Evolutionary conservation across 768 basidiomycete species (phyloP), one percentile per base, ranked within the genome.

Genomic region (Gyrodon lividus): DNA sequence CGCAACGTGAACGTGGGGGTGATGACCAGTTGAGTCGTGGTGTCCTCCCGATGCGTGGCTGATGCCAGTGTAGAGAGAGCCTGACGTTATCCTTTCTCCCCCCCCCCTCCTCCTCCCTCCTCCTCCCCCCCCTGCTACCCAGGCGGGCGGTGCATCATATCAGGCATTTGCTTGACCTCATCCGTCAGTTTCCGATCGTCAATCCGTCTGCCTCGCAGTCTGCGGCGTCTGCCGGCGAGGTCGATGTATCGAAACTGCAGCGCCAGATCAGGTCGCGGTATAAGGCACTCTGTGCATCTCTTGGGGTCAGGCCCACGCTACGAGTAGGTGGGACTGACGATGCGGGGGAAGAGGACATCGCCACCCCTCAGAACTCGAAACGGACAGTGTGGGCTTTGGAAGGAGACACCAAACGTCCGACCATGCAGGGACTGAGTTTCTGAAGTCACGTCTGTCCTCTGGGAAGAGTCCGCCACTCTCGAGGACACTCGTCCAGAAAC

Each of bases 241-340:
- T 86, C 14, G 93, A 97, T 67, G 80, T 96, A 40, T 70, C 84
- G 8, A 82, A 81, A 49, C 79, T 94, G 23, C 83, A 96, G 56
- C 80, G 85, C 23, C 84, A 90, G 55, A 94, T 98, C 52, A 81
- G 92, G 37, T 90, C 93, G 1, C 80, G 89, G 56, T 97, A 98
- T 70, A 88, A 86, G 61, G 79, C 83, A 0, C 81, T 95, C 34
- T 99, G 95, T 59, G 83, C 93, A 0, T 80, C 82, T 0, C 74
- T 98, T 19, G 90, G 89, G 28, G 79, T 92, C 8, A 65, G 77
- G 23, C 82, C 84, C 12, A 71, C 73, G 2, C 37, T 77, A 13
- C 64, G 70, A 4, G 66, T 70, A 14, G 57, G 59, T 0, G 20
- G 22, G 5, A 33, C 38, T 6, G 58, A 47, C 12, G 48, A 42